phyloP scores from a whole-genome alignment of 805 yeast genomes.

The Wickerhamiella sorbophila region DNA sequence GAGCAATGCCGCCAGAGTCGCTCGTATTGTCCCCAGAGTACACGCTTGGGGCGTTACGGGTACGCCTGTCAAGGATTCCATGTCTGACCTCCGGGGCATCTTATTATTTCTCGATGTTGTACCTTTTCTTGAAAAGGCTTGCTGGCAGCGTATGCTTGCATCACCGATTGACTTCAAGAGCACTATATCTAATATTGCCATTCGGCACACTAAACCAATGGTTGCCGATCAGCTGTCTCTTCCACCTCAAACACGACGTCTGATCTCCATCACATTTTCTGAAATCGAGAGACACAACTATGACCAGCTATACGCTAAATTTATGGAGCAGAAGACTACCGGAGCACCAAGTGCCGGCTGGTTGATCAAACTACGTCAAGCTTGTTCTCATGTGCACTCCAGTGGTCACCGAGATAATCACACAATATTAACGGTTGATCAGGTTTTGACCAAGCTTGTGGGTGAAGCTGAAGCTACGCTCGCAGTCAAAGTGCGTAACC shows the following conservation, averaged over 20 bases:
- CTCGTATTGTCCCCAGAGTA: conserved; percentile 61
- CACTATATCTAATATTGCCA: conserved; percentile 40
- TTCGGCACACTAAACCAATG: conserved; percentile 76
- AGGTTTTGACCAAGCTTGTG: conserved; percentile 52
- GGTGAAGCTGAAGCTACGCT: conserved; percentile 37
- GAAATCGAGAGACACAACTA: conserved; percentile 79
- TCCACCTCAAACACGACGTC: conserved; percentile 62
- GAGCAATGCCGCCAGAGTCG: conserved; percentile 66
- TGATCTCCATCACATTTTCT: conserved; percentile 61
- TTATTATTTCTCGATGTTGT: conserved; percentile 47
- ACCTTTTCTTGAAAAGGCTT: conserved; percentile 43
- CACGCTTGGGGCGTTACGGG: conserved; percentile 98
- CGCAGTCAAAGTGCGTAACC: conserved; percentile 6
- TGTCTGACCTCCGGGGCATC: conserved; percentile 57
- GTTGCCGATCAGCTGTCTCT: conserved; percentile 61
- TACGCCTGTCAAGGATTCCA: conserved; percentile 62
- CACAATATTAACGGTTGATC: conserved; percentile 40
- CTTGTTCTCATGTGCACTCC: conserved; percentile 60
- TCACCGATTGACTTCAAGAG: conserved; percentile 32
- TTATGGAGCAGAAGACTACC: conserved; percentile 23
- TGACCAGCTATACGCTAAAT: conserved; percentile 45
- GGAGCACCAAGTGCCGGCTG: conserved; percentile 34
- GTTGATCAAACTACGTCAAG: conserved; percentile 55
- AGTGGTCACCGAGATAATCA: background rate
- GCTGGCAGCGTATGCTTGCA: conserved; percentile 30